Percentiles rank a stretch among this genome's conserved stretches.
These are phyloP conservation scores for Bolboschoenoplectus hybrid DNA, from an alignment of 202 grass and related monocot species.

Conservation along the genomic window DNA sequence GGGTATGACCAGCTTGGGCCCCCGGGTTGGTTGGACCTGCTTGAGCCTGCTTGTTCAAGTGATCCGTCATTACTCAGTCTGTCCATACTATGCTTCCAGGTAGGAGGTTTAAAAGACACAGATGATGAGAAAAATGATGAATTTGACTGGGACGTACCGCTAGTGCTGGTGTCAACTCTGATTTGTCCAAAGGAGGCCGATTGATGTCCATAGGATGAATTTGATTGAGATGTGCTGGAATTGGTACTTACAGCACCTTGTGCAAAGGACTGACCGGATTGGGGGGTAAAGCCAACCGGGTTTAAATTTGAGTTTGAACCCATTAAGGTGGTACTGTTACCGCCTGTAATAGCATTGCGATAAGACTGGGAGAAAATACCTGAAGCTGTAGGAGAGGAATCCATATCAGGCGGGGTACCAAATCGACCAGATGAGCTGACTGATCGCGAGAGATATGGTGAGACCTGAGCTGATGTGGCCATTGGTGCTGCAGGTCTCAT, in stretches of 20 bases:
- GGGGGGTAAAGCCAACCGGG: slow-evolving; percentile 21
- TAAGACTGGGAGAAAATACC: slow-evolving; percentile 70
- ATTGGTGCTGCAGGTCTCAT: slow-evolving; percentile 52
- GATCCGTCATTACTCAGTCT: slow-evolving; percentile 1
- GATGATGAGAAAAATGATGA: slow-evolving; percentile 42
- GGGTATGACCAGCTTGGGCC: neutral
- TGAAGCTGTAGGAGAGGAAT: slow-evolving; percentile 47
- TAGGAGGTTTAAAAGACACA: slow-evolving; percentile 16
- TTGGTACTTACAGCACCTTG: neutral
- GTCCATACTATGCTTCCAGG: slow-evolving; percentile 4
- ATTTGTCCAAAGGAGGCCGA: slow-evolving; percentile 47
- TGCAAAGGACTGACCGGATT: slow-evolving; percentile 33
- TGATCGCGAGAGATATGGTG: slow-evolving; percentile 48
- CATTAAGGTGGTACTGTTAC: slow-evolving; percentile 3
- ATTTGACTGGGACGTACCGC: slow-evolving; percentile 20
- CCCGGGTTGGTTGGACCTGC: neutral
- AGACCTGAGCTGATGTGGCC: slow-evolving; percentile 39
- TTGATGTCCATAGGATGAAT: slow-evolving; percentile 41
- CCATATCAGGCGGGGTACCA: slow-evolving; percentile 32
- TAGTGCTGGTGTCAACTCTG: neutral
- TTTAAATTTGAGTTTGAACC: slow-evolving; percentile 23
- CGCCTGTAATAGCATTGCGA: slow-evolving; percentile 69
- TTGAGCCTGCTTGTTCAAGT: slow-evolving; percentile 29
- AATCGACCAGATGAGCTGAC: slow-evolving; percentile 43
- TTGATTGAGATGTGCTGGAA: slow-evolving; percentile 41